phyloP scores from a whole-genome alignment of 306 rosid genomes.

The Acacia melanoxylon region DNA sequence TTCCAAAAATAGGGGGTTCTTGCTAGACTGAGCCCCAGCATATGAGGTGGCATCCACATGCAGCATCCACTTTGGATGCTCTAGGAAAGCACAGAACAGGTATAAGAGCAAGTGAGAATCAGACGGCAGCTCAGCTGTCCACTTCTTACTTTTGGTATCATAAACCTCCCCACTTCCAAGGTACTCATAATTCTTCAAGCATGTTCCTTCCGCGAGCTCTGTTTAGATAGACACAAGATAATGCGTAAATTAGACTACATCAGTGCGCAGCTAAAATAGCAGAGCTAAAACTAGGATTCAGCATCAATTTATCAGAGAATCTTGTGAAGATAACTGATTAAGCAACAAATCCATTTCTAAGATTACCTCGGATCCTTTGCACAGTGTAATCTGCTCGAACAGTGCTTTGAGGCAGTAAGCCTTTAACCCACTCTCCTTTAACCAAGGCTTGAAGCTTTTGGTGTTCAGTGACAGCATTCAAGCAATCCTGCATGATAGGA shows the following conservation, averaged over 20 bases:
- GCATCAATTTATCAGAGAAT: slow-evolving; percentile 22
- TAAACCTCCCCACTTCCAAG: slow-evolving; percentile 83
- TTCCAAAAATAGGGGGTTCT: slow-evolving; percentile 87
- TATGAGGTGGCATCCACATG: slow-evolving; percentile 79
- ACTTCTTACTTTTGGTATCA: slow-evolving; percentile 77
- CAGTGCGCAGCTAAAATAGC: slow-evolving; percentile 10
- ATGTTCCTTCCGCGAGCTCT: slow-evolving; percentile 97
- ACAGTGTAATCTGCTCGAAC: slow-evolving; percentile 82
- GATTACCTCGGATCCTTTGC: slow-evolving; percentile 79
- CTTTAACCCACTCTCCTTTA: slow-evolving; percentile 96
- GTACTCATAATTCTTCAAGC: slow-evolving; percentile 92
- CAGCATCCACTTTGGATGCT: slow-evolving; percentile 98
- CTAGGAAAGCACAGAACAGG: slow-evolving; percentile 90
- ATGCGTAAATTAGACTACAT: slow-evolving; percentile 14
- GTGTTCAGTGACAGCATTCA: slow-evolving; percentile 83
- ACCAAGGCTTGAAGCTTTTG: slow-evolving; percentile 87
- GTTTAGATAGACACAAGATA: slow-evolving; percentile 37
- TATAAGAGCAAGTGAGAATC: slow-evolving; percentile 96
- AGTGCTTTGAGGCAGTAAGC: slow-evolving; percentile 89
- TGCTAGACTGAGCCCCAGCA: slow-evolving; percentile 75
- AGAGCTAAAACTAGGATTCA: slow-evolving; percentile 21
- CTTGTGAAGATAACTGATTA: slow-evolving; percentile 1
- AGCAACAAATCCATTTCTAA: slow-evolving; percentile 19
- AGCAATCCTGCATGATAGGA: slow-evolving; percentile 80
- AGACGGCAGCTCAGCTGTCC: slow-evolving; percentile 86